Percentiles rank a stretch among this genome's conserved stretches.
Evolutionary conservation across 2,329 filamentous ascomycete species (phyloP).

Genomic region (Diaporthe destruens): DNA sequence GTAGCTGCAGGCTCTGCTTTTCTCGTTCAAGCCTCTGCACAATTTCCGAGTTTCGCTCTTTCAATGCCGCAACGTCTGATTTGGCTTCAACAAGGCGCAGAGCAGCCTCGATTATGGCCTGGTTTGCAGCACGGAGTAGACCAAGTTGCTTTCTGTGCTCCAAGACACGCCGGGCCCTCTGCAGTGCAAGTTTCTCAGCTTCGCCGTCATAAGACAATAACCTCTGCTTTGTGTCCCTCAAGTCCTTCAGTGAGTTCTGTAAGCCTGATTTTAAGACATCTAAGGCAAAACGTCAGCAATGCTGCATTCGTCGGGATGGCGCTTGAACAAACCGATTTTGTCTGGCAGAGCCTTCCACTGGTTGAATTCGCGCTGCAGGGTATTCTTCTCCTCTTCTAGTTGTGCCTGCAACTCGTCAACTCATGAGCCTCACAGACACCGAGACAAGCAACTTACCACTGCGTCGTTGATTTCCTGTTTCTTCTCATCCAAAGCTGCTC

Average conservation of each 20-base stretch:
- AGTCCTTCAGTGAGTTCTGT: conserved; percentile 51
- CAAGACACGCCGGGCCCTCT: conserved; percentile 67
- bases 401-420: conserved; percentile 54
- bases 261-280: conserved; percentile 53
- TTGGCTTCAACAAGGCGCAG: conserved; percentile 81
- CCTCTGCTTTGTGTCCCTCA: conserved; percentile 56
- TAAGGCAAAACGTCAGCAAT: conserved; percentile 40
- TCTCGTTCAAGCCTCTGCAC: conserved; percentile 63
- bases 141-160: conserved; percentile 70
- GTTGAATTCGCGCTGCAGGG: conserved; percentile 74
- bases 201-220: conserved; percentile 65
- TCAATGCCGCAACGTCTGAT: conserved; percentile 83
- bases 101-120: conserved; percentile 76
- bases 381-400: conserved; percentile 73
- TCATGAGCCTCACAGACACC: background rate
- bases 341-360: conserved; percentile 76
- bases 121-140: conserved; percentile 71
- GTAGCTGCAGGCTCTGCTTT: conserved; percentile 54
- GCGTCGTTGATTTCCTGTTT: conserved; percentile 54
- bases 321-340: conserved; percentile 69
- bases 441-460: conserved; percentile 53
- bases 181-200: conserved; percentile 66
- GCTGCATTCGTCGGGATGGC: background rate
- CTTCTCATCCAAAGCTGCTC: conserved; percentile 52
- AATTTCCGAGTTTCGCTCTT: conserved; percentile 73